Conservation (phyloP, 257 asterid species). For the Gynochthodes officinalis region DNA sequence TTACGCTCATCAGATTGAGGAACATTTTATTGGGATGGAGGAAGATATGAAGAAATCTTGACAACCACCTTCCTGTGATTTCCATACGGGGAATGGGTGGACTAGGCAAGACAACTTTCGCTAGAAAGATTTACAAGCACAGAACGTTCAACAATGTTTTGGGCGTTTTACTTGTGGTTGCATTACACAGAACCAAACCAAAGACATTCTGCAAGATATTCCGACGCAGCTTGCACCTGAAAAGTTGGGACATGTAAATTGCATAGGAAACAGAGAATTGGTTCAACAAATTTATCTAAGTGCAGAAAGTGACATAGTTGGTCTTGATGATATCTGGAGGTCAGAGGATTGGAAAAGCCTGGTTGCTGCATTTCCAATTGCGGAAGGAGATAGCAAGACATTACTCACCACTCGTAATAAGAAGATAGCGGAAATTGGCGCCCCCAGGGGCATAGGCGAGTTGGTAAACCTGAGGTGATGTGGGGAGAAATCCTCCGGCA, state of each 20-base stretch:
- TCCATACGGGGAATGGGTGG: conserved; percentile 33
- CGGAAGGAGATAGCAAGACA: background rate
- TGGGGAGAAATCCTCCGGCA: no score
- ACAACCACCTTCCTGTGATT: conserved; percentile 11
- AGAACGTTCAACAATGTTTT: background rate
- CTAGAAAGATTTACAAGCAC: conserved; percentile 23
- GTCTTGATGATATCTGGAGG: conserved; percentile 4
- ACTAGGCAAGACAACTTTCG: conserved; percentile 32
- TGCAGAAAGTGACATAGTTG: background rate
- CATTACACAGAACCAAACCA: no score
- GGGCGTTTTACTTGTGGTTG: conserved; percentile 23
- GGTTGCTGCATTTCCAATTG: background rate
- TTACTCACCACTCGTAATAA: background rate
- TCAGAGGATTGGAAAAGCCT: background rate
- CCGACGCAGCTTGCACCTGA: conserved; percentile 7
- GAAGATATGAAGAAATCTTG: background rate
- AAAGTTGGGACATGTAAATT: background rate
- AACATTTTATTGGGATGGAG: conserved; percentile 13
- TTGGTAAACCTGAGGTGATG: no score
- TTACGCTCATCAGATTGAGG: conserved; percentile 9
- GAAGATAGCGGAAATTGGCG: background rate
- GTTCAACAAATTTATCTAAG: background rate
- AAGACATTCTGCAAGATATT: no score
- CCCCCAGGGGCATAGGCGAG: no score
- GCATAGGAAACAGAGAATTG: background rate